Percentiles rank a stretch among this genome's conserved stretches.
phyloP scores from a whole-genome alignment of 2,329 filamentous ascomycete species.

The Xylariaceae sp. region DNA sequence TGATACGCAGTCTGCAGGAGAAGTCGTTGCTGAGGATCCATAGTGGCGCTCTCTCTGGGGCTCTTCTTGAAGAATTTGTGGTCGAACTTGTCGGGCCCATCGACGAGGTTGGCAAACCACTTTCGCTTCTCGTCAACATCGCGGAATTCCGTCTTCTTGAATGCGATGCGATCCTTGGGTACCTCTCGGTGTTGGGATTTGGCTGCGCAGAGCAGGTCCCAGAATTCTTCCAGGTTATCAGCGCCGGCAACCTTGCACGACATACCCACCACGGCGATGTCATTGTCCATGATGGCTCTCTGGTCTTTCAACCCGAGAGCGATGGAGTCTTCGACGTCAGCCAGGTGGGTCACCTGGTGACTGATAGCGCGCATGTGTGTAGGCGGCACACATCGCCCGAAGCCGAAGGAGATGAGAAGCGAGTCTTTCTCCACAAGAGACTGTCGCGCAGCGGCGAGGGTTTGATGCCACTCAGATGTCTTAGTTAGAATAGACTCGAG shows the following conservation, averaged over 20 bases:
- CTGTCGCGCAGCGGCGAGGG: conserved; percentile 31
- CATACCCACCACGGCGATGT: conserved; percentile 49
- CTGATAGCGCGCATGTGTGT: conserved; percentile 15
- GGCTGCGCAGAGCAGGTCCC: conserved; percentile 38
- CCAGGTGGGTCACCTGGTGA: conserved; percentile 5
- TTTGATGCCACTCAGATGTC: conserved; percentile 44
- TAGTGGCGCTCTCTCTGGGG: conserved; percentile 26
- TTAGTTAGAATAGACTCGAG: conserved; percentile 44
- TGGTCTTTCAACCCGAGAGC: conserved; percentile 2
- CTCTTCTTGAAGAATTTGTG: conserved; percentile 38
- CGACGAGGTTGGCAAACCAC: conserved; percentile 38
- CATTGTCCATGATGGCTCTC: conserved; percentile 19
- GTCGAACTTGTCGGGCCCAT: conserved; percentile 38
- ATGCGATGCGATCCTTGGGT: conserved; percentile 31
- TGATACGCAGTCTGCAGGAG: conserved; percentile 35
- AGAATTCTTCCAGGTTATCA: conserved; percentile 45
- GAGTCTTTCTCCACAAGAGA: conserved; percentile 17
- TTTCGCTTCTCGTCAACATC: conserved; percentile 31
- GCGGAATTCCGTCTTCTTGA: conserved; percentile 35
- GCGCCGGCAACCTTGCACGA: conserved; percentile 44
- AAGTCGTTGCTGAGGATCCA: conserved; percentile 31
- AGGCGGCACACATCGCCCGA: conserved; percentile 46
- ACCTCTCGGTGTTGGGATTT: conserved; percentile 42
- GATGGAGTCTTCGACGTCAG: conserved; percentile 14
- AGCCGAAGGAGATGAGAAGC: conserved; percentile 46